Evolutionary conservation across 352 stramenopile genomes (phyloP), one percentile per base, ranked within the genome.

Genomic region (Pythium insidiosum): DNA sequence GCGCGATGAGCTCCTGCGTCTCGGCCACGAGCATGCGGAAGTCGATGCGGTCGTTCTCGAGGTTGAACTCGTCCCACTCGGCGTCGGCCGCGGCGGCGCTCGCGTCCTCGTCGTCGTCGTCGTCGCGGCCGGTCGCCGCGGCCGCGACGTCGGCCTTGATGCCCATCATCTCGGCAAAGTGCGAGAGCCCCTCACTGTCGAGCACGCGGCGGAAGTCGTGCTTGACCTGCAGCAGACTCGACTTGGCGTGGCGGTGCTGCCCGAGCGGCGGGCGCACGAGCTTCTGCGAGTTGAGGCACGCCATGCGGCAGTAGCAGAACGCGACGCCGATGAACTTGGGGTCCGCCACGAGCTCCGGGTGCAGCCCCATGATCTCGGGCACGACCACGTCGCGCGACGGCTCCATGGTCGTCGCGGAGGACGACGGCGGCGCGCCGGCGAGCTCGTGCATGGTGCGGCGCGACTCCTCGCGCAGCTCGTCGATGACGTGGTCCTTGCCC

Each of bases 11-110:
- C 24, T 68, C 51, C 23, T 89, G 50, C 5, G 74, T 88, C 47
- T 88, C 61, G 21, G 70, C 69, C 21, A 87, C 47, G 1, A 88
- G 62, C 64, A 84, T 84, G 30, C 74, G 71, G 47, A 93, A 93
- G 65, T 93, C 81, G 42, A 89, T 88, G 40, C 77, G 74, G 46
- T 93, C 78, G 48, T 86, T 87, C 50, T 93, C 81, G 29, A 93
- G 49, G 34, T 88, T 90, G 50, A 88, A 84, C 47, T 84, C 75
- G 36, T 85, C 73, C 81, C 81, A 93, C 56, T 93, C 81, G n/a
- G 74, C 66, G 42, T 92, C 79, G 41, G 11, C 61, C 53, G 18
- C 53, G 26, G 16, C 19, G 13, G 35, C 56, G 19, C 62, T 44
- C 10, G 53, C 41, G 3, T 55, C 58, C 20, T 61, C 48, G 9